These are phyloP conservation scores for Ambrosia trifida DNA, from an alignment of 129 eudicot species.

Conservation along the genomic window DNA sequence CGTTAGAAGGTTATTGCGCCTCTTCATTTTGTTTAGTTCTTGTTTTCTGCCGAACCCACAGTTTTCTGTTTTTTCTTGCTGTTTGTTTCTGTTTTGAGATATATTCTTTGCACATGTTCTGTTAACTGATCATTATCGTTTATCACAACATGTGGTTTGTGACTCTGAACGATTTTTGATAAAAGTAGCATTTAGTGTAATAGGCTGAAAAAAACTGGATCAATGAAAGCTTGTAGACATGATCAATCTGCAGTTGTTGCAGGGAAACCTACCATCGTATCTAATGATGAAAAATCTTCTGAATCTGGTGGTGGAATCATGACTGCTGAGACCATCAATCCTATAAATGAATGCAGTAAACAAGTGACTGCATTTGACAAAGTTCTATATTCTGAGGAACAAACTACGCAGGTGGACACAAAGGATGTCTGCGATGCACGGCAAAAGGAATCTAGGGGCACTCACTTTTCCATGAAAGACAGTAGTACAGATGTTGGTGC, in stretches of 20 bases:
- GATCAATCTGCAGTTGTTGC: no score
- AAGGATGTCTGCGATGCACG: constrained; percentile 39
- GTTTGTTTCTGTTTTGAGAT: background rate
- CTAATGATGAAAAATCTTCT: constrained; percentile 27
- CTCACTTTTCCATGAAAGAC: constrained; percentile 29
- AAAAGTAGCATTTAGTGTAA: background rate
- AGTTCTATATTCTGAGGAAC: constrained; percentile 28
- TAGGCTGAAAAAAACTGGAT: no score
- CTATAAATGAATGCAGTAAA: constrained; percentile 11
- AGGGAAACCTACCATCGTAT: background rate
- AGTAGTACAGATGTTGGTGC: constrained; percentile 16
- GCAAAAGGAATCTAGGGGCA: constrained; percentile 49
- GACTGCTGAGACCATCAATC: constrained; percentile 29
- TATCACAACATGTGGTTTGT: background rate
- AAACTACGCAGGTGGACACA: constrained; percentile 26
- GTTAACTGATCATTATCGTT: background rate
- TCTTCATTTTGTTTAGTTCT: background rate
- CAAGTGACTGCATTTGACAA: constrained; percentile 21
- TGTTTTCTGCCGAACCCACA: background rate
- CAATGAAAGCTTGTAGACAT: background rate
- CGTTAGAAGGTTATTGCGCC: no score
- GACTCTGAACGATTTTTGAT: background rate
- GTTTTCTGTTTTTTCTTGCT: background rate
- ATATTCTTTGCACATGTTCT: background rate
- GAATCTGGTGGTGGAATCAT: constrained; percentile 21